Base-by-base conservation (phyloP, 106 monocot genomes). In the Apostasia shenzhenica region DNA sequence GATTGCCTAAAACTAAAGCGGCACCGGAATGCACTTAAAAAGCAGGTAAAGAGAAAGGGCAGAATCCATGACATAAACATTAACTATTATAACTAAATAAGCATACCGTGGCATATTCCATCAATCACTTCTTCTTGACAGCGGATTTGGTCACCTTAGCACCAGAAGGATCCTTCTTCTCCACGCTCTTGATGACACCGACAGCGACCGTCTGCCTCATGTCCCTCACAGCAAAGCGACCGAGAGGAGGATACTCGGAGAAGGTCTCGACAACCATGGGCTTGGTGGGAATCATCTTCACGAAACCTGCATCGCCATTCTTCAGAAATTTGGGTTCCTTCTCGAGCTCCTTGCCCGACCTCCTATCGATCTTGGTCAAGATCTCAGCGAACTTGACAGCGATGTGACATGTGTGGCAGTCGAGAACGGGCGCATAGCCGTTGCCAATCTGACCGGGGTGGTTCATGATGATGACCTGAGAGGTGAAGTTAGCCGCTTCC, bases 71-170 rank as follows among this genome's bases (percentile, higher is more conserved):
- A 26, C 26, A 26, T 26, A 26, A 26, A 26, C 26, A 26, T 26
- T 26, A 26, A 26, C 26, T 26, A 26, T 26, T 26, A 26, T 26
- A 26, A 26, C 26, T 26, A 26, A 26, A 26, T 26, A 26, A 26
- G 26, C 26, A 26, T 26, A 26, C 26, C 26, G 26, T 26, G 26
- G 26, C 26, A 26, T 26, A 26, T 26, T 26, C 26, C 26, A 26
- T 26, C 0, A 26, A 26, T 83, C 83, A 83, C 67, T 83, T 83
- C 78, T 83, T 83, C 75, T 83, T 83, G 14, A 67, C 79, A 41
- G 83, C 83, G 63, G 83, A 74, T 75, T 83, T 83, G 83, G 83
- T 83, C 43, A 83, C 67, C 83, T 83, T 83, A 61, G 83, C 79
- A 56, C 82, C 82, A 6, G 78, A 67, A 2, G 82, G 78, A 50